Evolutionary conservation across 371 early-diverging fungal genomes (phyloP).

Genomic region (Polyrhizophydium stewartii): DNA sequence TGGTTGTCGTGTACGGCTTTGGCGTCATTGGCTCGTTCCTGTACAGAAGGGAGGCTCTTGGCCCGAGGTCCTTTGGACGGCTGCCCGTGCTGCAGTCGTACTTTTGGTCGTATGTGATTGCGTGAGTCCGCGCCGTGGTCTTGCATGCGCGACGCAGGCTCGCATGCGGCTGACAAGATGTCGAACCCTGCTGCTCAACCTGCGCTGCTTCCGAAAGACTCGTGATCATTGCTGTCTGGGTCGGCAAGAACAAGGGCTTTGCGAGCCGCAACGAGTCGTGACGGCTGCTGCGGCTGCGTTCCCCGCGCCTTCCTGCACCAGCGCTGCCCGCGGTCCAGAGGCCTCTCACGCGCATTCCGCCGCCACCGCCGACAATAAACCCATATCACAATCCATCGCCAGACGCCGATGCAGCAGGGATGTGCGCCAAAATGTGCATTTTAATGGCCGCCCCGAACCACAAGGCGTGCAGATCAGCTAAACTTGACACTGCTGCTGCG

Average conservation of each 20-base stretch:
- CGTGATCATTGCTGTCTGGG: neutral
- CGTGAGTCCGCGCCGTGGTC: neutral
- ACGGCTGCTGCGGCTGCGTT: no score
- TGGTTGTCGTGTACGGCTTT: slow-evolving; percentile 13
- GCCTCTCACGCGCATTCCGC: no score
- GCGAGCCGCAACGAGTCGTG: no score
- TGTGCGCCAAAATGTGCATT: no score
- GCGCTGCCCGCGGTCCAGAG: no score
- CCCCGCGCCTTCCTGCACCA: no score
- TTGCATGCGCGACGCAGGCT: neutral
- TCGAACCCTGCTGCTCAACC: neutral
- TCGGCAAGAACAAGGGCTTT: neutral
- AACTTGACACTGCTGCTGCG: slow-evolving; percentile 76
- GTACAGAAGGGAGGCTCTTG: neutral
- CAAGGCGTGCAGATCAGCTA: no score
- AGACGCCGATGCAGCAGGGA: no score
- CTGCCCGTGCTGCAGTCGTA: slow-evolving; percentile 17
- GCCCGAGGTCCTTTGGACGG: slow-evolving; percentile 3
- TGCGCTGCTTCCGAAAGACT: neutral
- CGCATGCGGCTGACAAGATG: neutral
- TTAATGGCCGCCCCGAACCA: no score
- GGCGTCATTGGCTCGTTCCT: slow-evolving; percentile 11
- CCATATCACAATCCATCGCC: no score
- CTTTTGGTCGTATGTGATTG: slow-evolving; percentile 9
- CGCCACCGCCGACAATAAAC: no score